phyloP scores from a whole-genome alignment of 2,329 filamentous ascomycete genomes.

The Fusarium mangiferae region DNA sequence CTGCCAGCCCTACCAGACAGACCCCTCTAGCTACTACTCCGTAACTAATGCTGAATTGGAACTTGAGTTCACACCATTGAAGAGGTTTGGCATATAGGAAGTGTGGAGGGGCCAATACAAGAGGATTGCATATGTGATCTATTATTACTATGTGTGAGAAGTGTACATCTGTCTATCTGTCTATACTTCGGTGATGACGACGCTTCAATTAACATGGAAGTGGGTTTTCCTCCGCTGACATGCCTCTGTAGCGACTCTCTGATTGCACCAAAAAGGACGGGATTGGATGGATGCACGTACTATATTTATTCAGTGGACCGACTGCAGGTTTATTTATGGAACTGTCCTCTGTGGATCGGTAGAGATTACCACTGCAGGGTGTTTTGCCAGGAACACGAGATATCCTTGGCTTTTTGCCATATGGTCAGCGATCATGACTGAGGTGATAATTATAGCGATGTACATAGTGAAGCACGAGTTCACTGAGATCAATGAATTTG shows the following conservation, averaged over 20 bases:
- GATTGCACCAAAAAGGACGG: neutral
- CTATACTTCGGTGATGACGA: constrained; percentile 18
- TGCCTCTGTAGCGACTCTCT: constrained; percentile 3
- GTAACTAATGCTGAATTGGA: neutral
- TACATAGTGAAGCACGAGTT: neutral
- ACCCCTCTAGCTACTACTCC: neutral
- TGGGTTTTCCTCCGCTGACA: constrained; percentile 9
- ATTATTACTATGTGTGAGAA: neutral
- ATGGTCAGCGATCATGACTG: neutral
- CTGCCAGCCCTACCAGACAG: constrained; percentile 12
- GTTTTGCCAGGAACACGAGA: constrained; percentile 16
- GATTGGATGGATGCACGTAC: neutral
- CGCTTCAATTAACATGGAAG: constrained; percentile 18
- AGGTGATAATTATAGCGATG: constrained; percentile 2
- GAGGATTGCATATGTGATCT: neutral
- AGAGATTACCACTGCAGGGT: constrained; percentile 31
- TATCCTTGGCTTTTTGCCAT: neutral
- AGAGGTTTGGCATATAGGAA: constrained; percentile 2
- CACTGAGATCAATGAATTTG: neutral
- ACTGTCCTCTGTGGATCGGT: constrained; percentile 24
- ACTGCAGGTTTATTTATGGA: constrained; percentile 33
- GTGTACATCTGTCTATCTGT: neutral
- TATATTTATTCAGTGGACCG: constrained; percentile 9
- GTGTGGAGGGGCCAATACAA: neutral
- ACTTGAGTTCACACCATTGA: constrained; percentile 8